Evolutionary conservation across 2,329 filamentous ascomycete species (phyloP).

Genomic region (Exophiala spinifera): DNA sequence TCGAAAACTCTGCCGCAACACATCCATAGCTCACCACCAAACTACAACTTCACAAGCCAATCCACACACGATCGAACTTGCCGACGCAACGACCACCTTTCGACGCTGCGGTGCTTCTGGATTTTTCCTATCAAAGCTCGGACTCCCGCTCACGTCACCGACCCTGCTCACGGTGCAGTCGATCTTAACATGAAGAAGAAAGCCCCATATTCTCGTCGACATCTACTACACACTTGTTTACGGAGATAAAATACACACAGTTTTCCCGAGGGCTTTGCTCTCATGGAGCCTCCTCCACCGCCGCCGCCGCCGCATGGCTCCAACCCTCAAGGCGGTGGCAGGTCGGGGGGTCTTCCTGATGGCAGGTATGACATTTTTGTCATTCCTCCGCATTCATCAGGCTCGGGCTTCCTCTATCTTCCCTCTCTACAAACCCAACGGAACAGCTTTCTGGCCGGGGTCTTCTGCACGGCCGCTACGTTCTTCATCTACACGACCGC

Average conservation of each 20-base stretch:
- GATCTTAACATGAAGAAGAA: conserved; percentile 26
- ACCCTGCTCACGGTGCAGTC: conserved; percentile 15
- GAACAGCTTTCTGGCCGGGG: conserved; percentile 89
- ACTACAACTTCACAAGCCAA: background rate
- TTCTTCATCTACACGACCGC: conserved; percentile 71
- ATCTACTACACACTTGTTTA: conserved; percentile 11
- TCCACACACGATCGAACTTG: too few species aligned
- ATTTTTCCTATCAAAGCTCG: conserved; percentile 7
- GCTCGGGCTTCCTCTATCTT: conserved; percentile 88
- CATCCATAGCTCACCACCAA: background rate
- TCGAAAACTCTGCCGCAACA: background rate
- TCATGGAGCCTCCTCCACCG: conserved; percentile 59
- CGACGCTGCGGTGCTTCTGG: conserved; percentile 13
- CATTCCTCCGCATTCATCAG: conserved; percentile 86
- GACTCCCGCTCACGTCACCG: conserved; percentile 4
- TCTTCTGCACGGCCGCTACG: conserved; percentile 69
- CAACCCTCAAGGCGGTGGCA: conserved; percentile 61
- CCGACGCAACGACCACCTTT: too few species aligned
- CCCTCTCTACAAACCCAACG: conserved; percentile 80
- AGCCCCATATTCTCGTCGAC: conserved; percentile 10
- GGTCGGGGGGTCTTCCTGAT: conserved; percentile 66
- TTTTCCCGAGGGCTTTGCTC: conserved; percentile 19
- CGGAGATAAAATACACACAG: conserved; percentile 8
- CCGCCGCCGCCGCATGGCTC: conserved; percentile 83
- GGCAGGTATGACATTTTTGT: conserved; percentile 98